Base-by-base conservation (phyloP, 2,329 filamentous ascomycete genomes). In the Alternaria panax region DNA sequence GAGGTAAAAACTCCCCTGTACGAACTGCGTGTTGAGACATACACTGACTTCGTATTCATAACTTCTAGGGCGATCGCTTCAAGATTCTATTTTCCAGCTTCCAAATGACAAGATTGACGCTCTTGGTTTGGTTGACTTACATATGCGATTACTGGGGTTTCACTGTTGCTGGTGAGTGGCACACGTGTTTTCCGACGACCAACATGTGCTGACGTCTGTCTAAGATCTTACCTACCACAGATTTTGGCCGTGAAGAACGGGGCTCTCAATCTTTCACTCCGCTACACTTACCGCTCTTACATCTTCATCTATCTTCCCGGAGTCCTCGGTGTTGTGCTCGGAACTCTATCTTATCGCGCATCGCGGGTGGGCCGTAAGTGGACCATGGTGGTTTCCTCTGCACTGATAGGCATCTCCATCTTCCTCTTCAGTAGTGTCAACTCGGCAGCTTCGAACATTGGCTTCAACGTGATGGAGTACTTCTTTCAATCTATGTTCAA, bases 241-340 rank as follows among this genome's bases (percentile, higher is more conserved):
- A 85, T 86, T 48, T 73, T 86, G 2, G 82, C 82, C 4, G 62
- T 81, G n/a, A 86, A 86, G 65, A 85, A 86, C 56, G 80, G 80
- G 14, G 75, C 75, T 0, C 75, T 80, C 11, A 65, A 78, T 4
- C 75, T 83, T 4, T 79, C 80, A 3, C 78, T 86, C 11, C 67
- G 71, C 51, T 68, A 79, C 66, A 86, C 83, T 0, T 86, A 86
- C 63, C 80, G 82, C 18, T 81, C 79, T 4, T 86, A 86, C 69
- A 80, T 86, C 32, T 84, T 83, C 66, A 86, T 85, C 2, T 86
- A 86, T 70, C 76, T 81, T 0, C 84, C 84, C 0, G 84, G 84
- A 3, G 81, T 84, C 8, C 58, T 85, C 0, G 84, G 82, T 22
- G 84, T 86, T 1, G 71, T 85, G 0, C 68, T 85, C 2, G 84